phyloP scores from a whole-genome alignment of 176 grass and related monocot species.

The Lolium rigidum region DNA sequence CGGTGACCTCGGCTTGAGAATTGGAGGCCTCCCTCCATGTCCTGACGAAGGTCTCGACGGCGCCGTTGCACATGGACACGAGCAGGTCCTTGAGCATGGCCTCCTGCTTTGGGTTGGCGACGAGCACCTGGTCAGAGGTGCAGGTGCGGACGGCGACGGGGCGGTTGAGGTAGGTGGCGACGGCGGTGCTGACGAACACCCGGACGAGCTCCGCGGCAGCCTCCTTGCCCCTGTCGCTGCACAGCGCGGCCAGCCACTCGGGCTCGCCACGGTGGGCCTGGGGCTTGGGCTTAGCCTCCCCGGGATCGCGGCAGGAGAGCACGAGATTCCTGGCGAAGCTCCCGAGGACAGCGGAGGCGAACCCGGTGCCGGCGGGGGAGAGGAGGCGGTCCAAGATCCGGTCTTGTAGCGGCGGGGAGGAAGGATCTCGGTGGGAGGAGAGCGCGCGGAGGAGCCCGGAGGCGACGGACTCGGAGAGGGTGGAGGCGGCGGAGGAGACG shows the following conservation, averaged over 20 bases:
- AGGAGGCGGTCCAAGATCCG: constrained; percentile 77
- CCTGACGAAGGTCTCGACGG: constrained; percentile 75
- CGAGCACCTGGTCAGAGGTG: constrained; percentile 41
- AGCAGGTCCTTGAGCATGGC: constrained; percentile 80
- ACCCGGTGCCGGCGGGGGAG: constrained; percentile 63
- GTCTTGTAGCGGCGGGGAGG: constrained; percentile 46
- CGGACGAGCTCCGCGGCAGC: constrained; percentile 66
- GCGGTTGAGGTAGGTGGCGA: constrained; percentile 70
- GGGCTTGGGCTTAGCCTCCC: neutral
- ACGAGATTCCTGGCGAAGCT: constrained; percentile 78
- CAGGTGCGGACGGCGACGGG: constrained; percentile 24
- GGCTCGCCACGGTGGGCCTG: constrained; percentile 25
- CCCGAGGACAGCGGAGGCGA: constrained; percentile 70
- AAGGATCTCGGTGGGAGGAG: constrained; percentile 28
- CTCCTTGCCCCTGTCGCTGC: constrained; percentile 69
- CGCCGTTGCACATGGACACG: constrained; percentile 86
- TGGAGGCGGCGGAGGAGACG: constrained; percentile 35
- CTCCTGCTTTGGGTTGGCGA: constrained; percentile 68
- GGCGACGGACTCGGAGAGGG: constrained; percentile 43
- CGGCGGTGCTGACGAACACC: constrained; percentile 75
- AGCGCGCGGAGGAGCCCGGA: constrained; percentile 47
- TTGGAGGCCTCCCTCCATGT: constrained; percentile 54
- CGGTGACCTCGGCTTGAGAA: constrained; percentile 1
- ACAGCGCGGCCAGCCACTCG: constrained; percentile 63
- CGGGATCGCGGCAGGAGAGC: constrained; percentile 46